phyloP scores from a whole-genome alignment of 352 stramenopile genomes.

The Phytophthora pinifolia region DNA sequence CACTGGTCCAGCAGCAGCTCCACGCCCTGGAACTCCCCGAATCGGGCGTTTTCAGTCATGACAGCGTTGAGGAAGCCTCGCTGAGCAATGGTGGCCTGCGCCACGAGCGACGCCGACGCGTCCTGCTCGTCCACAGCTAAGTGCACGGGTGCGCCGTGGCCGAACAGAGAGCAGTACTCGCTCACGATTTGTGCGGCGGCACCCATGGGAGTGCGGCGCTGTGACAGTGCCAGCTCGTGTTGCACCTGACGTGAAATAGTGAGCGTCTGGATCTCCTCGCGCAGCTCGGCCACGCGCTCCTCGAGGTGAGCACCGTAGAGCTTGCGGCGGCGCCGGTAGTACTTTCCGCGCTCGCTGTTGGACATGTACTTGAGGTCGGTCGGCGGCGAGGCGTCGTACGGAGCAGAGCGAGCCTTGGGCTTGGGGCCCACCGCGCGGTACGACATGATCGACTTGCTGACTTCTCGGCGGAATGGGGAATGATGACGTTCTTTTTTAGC shows the following conservation, averaged over 20 bases:
- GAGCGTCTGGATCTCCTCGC: constrained; percentile 48
- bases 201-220: constrained; percentile 19
- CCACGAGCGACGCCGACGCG: constrained; percentile 19
- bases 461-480: too few relatives aligned
- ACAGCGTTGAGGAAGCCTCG: constrained; percentile 38
- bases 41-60: constrained; percentile 41
- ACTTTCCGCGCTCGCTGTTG: constrained; percentile 69
- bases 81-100: constrained; percentile 26
- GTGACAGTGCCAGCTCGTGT: constrained; percentile 31
- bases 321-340: constrained; percentile 58
- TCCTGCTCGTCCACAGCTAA: constrained; percentile 32
- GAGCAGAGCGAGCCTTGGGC: background rate
- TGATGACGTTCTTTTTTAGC: too few relatives aligned
- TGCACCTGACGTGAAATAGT: constrained; percentile 32
- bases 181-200: constrained; percentile 37
- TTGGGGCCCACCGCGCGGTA: background rate
- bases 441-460: too few relatives aligned
- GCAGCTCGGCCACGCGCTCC: constrained; percentile 38
- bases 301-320: constrained; percentile 43
- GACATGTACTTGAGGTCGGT: constrained; percentile 49
- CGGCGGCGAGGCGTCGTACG: constrained; percentile 3
- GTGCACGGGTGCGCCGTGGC: constrained; percentile 44
- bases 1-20: constrained; percentile 48
- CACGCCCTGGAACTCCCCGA: constrained; percentile 45
- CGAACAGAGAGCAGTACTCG: constrained; percentile 58